A percentile compares a stretch with the other conserved stretches of the same genome.
Evolutionary conservation across 345 rosid species (phyloP).

Genomic region (Lagerstroemia speciosa): DNA sequence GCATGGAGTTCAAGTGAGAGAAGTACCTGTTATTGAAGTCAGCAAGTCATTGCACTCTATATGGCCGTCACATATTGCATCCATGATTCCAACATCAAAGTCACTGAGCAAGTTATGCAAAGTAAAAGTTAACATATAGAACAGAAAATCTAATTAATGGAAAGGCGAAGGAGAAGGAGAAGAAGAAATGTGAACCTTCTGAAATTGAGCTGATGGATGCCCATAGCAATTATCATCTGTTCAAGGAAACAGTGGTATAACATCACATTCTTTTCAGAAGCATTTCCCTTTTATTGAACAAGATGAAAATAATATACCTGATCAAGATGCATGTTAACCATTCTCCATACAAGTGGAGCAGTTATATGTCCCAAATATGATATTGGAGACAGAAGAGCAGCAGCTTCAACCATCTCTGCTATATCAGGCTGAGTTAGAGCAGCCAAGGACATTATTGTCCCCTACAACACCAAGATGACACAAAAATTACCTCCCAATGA

Average conservation of each 20-base stretch:
- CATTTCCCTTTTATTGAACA: background rate
- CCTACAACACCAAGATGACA: slow-evolving; percentile 27
- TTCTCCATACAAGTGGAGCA: slow-evolving; percentile 75
- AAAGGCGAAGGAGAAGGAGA: background rate
- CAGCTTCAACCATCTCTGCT: slow-evolving; percentile 81
- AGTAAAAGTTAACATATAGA: background rate
- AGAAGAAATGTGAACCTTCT: slow-evolving; percentile 47
- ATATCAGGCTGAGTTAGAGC: slow-evolving; percentile 72
- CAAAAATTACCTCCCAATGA: background rate
- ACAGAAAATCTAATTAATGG: background rate
- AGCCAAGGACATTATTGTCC: slow-evolving; percentile 84
- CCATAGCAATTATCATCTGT: slow-evolving; percentile 75
- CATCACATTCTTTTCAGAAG: slow-evolving; percentile 5
- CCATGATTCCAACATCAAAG: slow-evolving; percentile 52
- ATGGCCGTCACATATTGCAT: slow-evolving; percentile 55
- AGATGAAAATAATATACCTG: slow-evolving; percentile 33
- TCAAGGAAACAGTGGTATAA: slow-evolving; percentile 4
- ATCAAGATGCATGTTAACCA: slow-evolving; percentile 85
- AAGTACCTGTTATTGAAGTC: slow-evolving; percentile 67
- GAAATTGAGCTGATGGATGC: slow-evolving; percentile 75
- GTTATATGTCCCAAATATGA: slow-evolving; percentile 73
- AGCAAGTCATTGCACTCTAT: slow-evolving; percentile 66
- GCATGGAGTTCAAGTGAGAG: background rate
- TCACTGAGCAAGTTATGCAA: slow-evolving; percentile 34
- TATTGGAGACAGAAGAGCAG: slow-evolving; percentile 83